Conservation (phyloP, 306 rosid genomes). For the Dalbergia cochinchinensis region DNA sequence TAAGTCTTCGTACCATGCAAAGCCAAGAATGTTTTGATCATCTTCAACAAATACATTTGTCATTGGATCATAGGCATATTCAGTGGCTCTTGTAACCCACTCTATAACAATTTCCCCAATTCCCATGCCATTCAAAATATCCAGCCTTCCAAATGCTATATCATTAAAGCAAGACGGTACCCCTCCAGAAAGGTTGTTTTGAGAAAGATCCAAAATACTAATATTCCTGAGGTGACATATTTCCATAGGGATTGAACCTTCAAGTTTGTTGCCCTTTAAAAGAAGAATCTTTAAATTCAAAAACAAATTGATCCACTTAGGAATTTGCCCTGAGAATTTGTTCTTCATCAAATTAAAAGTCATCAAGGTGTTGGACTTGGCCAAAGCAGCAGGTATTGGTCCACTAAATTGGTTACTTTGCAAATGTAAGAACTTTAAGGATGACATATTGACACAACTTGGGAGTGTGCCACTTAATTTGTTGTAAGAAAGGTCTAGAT, state of each 20-base stretch:
- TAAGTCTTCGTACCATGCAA: not conserved
- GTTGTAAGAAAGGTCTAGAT: not conserved
- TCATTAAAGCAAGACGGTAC: constrained; percentile 18
- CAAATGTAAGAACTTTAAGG: not conserved
- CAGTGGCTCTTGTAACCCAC: not conserved
- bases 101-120: constrained; percentile 1
- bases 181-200: constrained; percentile 9
- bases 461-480: not conserved
- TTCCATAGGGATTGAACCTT: constrained; percentile 23
- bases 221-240: constrained; percentile 15
- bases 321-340: not conserved
- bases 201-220: constrained; percentile 26
- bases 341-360: constrained; percentile 30
- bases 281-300: constrained; percentile 17
- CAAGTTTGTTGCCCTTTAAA: constrained; percentile 27
- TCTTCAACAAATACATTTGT: too few species aligned
- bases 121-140: too few species aligned
- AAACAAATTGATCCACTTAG: constrained; percentile 1
- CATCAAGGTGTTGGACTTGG: not conserved
- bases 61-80: not conserved
- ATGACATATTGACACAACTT: not conserved
- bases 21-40: not conserved
- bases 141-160: not conserved
- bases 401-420: not conserved
- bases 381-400: not conserved